A percentile compares a stretch with the other conserved stretches of the same genome.
These are phyloP conservation scores for Puccinia novopanici DNA, from an alignment of 1,284 basidiomycete genomes.

Conservation along the genomic window DNA sequence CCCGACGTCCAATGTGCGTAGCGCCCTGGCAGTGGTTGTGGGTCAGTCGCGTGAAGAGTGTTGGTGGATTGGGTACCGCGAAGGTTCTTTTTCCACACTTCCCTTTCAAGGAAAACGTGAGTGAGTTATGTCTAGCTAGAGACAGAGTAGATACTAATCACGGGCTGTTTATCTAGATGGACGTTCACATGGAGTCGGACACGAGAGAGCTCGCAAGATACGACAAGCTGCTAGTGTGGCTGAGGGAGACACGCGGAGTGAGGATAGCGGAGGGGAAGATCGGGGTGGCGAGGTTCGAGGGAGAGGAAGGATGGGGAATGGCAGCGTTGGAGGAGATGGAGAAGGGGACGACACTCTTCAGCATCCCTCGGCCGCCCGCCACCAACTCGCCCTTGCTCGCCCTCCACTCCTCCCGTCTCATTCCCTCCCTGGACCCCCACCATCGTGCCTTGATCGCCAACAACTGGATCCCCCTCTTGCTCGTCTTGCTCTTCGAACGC, in stretches of 20 bases:
- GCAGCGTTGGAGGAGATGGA: not conserved
- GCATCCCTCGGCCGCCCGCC: slow-evolving; percentile 16
- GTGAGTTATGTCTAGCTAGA: too few species aligned
- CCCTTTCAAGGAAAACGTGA: too few species aligned
- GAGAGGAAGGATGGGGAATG: not conserved
- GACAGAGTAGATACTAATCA: too few species aligned
- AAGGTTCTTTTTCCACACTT: too few species aligned
- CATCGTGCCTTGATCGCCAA: not conserved
- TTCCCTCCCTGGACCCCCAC: not conserved
- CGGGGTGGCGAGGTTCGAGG: not conserved
- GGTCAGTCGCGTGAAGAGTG: too few species aligned
- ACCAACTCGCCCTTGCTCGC: slow-evolving; percentile 20
- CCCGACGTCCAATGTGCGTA: too few species aligned
- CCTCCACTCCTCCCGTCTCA: not conserved
- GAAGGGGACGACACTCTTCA: slow-evolving; percentile 15
- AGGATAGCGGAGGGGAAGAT: not conserved
- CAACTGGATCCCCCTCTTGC: slow-evolving; percentile 27
- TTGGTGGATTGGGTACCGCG: too few species aligned
- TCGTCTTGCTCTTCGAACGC: slow-evolving; percentile 37
- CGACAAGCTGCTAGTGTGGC: not conserved
- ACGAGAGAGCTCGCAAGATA: not conserved
- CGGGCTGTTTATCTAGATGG: too few species aligned
- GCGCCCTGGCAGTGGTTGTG: too few species aligned
- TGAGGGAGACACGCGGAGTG: not conserved
- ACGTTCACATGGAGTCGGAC: not conserved